Evolutionary conservation across 768 basidiomycete genomes (phyloP).

Genomic region (Leccinum longicurvipes): DNA sequence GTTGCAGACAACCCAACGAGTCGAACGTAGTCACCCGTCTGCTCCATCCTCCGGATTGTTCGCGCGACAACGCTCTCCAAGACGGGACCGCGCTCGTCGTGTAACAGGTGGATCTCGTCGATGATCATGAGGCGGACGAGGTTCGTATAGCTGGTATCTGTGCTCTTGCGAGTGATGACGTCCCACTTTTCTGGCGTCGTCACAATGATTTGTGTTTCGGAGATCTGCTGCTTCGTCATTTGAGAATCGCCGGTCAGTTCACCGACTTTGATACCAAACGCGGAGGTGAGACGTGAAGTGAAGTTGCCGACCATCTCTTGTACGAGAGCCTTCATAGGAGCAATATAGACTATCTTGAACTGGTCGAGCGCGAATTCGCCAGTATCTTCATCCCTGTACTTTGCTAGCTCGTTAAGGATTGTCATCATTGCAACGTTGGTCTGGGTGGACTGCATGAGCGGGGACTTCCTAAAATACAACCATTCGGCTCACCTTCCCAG

Average conservation of each 20-base stretch:
- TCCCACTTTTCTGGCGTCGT: slow-evolving; percentile 99
- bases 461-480: neutral
- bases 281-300: slow-evolving; percentile 56
- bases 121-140: slow-evolving; percentile 95
- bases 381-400: slow-evolving; percentile 80
- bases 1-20: slow-evolving; percentile 96
- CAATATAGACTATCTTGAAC: slow-evolving; percentile 97
- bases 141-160: slow-evolving; percentile 95
- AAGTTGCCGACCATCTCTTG: slow-evolving; percentile 99
- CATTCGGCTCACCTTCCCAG: slow-evolving; percentile 78
- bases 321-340: slow-evolving; percentile 98
- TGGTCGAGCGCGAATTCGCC: slow-evolving; percentile 80
- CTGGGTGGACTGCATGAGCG: slow-evolving; percentile 39
- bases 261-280: slow-evolving; percentile 79
- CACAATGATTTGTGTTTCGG: slow-evolving; percentile 97
- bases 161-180: slow-evolving; percentile 97
- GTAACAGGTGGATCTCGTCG: slow-evolving; percentile 95
- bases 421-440: slow-evolving; percentile 98
- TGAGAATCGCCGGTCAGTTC: slow-evolving; percentile 97
- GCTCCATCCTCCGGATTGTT: slow-evolving; percentile 91
- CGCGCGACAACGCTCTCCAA: slow-evolving; percentile 88
- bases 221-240: slow-evolving; percentile 96
- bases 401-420: slow-evolving; percentile 85
- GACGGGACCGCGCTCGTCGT: slow-evolving; percentile 97
- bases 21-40: slow-evolving; percentile 88